phyloP scores from a whole-genome alignment of 2,329 filamentous ascomycete species.

The Nemania sp. region DNA sequence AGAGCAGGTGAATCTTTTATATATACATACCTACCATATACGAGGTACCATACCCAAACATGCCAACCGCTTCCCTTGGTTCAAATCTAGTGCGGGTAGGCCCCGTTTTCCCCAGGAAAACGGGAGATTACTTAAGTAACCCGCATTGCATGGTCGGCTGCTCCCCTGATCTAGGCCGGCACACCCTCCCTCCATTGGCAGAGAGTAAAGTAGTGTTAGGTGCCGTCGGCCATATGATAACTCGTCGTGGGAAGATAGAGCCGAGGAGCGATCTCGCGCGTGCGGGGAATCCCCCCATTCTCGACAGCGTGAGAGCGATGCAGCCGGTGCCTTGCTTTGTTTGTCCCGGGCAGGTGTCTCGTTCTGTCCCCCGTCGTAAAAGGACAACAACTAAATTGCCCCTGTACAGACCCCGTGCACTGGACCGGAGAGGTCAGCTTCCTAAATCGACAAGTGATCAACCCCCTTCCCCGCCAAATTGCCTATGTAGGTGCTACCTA shows the following conservation, averaged over 20 bases:
- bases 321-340: not conserved
- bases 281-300: slow-evolving; percentile 28
- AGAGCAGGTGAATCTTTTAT: no score
- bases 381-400: slow-evolving; percentile 5
- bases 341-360: not conserved
- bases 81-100: not conserved
- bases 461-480: slow-evolving; percentile 11
- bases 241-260: slow-evolving; percentile 21
- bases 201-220: not conserved
- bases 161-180: slow-evolving; percentile 13
- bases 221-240: slow-evolving; percentile 20
- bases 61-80: slow-evolving; percentile 16
- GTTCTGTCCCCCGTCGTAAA: not conserved
- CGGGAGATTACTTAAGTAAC: slow-evolving; percentile 6
- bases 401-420: no score
- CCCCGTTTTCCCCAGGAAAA: slow-evolving; percentile 11
- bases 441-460: slow-evolving; percentile 25
- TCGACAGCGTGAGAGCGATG: not conserved
- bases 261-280: slow-evolving; percentile 11
- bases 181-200: slow-evolving; percentile 10
- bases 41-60: not conserved
- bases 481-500: not conserved
- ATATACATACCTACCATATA: no score
- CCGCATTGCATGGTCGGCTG: slow-evolving; percentile 8
- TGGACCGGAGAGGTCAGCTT: slow-evolving; percentile 9